Evolutionary conservation across 2,329 filamentous ascomycete species (phyloP).

Genomic region (Allantophomopsis lycopodina): DNA sequence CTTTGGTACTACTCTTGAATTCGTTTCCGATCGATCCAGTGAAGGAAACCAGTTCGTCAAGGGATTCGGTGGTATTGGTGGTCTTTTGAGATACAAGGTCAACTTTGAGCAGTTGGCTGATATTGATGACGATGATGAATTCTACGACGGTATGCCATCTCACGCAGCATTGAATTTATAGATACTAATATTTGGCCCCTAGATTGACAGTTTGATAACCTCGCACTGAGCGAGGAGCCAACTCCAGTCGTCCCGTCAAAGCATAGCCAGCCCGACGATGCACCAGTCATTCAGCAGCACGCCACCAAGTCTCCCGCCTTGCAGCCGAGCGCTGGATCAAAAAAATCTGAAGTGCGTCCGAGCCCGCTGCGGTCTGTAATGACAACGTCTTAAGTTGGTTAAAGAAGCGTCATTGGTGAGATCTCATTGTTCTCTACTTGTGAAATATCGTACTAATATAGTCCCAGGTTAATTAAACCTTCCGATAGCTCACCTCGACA

Average conservation of each 20-base stretch:
- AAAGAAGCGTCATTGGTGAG: constrained; percentile 10
- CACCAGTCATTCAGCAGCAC: constrained; percentile 27
- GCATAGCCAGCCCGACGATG: constrained; percentile 26
- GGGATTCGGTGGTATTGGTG: constrained; percentile 96
- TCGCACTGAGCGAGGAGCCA: constrained; percentile 78
- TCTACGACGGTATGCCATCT: constrained; percentile 51
- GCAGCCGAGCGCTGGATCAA: constrained; percentile 19
- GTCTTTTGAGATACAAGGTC: constrained; percentile 96
- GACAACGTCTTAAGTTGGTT: constrained; percentile 29
- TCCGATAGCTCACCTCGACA: too few species aligned
- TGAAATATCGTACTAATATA: too few species aligned
- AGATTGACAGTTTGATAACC: constrained; percentile 87
- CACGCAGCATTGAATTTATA: not conserved
- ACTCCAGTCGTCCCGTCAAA: constrained; percentile 42
- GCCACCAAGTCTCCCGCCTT: constrained; percentile 22
- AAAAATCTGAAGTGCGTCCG: constrained; percentile 36
- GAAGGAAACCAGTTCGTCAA: constrained; percentile 99
- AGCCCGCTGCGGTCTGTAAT: constrained; percentile 57
- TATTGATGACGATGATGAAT: constrained; percentile 83
- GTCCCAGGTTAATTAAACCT: too few species aligned
- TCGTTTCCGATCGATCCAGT: constrained; percentile 92
- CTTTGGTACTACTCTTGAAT: constrained; percentile 90
- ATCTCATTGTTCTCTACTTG: not conserved
- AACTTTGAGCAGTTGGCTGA: constrained; percentile 99
- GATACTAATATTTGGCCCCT: constrained; percentile 1